Evolutionary conservation across 495 filamentous ascomycete species (phyloP), one percentile per base, ranked within the genome.

Genomic region (Neurospora sp.): DNA sequence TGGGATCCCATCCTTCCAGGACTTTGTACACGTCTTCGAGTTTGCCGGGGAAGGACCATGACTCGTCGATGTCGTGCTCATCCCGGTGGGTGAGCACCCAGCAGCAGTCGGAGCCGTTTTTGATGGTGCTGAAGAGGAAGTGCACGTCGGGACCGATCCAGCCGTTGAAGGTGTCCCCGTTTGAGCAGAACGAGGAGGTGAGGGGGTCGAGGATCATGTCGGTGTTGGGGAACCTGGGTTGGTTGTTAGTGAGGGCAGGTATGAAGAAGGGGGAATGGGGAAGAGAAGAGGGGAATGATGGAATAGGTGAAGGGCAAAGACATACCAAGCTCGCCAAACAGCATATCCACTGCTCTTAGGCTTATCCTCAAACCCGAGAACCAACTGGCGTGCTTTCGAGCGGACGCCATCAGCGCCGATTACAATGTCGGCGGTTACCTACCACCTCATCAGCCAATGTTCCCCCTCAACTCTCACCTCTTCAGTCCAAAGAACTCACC

Each of bases 81-180:
- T 90, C 88, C 3, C 81, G 81, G 78, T 91, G 89, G 5, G 89
- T 91, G 27, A 90, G 76, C 62, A 90, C 88, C 89, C 89, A 90
- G 76, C 88, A 90, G 77, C 88, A 90, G 74, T 90, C 89, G n/a
- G 79, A 78, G 14, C 88, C 88, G 73, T 84, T 82, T 78, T 89
- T 89, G 79, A 89, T 86, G 37, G 87, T 89, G 69, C 80, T 83
- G 78, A 89, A 88, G n/a, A 90, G 77, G 72, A 89, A 89, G 79
- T 89, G 87, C 70, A 89, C 86, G 46, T 89, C 87, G 3, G 87
- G 88, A 0, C 88, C 86, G 76, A 86, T 87, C 85, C 83, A 89
- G 10, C 87, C 87, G 71, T 89, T 89, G 81, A 89, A 89, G 0
- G 87, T 89, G 74, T 90, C 88, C 39, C 88, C 88, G 76, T 89